Conservation (phyloP, 306 rosid species). For the Rosa multiflora region DNA sequence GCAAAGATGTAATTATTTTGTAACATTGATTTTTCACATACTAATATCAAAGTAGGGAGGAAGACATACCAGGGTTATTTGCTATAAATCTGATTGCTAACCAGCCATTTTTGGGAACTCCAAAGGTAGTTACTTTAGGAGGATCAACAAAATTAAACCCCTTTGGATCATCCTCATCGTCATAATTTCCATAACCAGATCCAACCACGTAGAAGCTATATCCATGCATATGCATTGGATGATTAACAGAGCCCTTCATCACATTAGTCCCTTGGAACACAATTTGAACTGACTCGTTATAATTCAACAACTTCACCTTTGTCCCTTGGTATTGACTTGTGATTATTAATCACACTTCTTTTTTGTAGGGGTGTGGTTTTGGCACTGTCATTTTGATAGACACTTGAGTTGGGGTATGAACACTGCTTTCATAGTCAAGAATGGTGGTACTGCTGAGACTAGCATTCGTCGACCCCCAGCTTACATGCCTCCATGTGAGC, state of each 20-base stretch:
- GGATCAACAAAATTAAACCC: conserved; percentile 20
- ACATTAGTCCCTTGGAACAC: conserved; percentile 22
- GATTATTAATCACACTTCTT: neutral
- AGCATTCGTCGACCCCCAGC: conserved; percentile 11
- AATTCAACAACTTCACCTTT: conserved; percentile 18
- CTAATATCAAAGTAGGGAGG: neutral
- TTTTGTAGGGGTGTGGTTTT: conserved; percentile 18
- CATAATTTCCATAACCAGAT: neutral
- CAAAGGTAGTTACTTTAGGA: conserved; percentile 7
- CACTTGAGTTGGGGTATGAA: conserved; percentile 19
- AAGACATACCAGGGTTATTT: conserved; percentile 5
- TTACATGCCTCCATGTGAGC: conserved; percentile 13
- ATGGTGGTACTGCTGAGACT: conserved; percentile 7
- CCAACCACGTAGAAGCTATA: conserved; percentile 16
- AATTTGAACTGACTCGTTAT: conserved; percentile 13
- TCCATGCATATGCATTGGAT: conserved; percentile 24
- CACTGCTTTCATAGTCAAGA: conserved; percentile 12
- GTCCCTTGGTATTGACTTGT: neutral
- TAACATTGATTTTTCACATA: neutral
- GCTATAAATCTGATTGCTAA: conserved; percentile 20
- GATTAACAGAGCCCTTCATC: neutral
- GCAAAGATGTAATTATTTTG: no score
- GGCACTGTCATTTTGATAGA: conserved; percentile 14
- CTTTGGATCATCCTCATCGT: conserved; percentile 6
- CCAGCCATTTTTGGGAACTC: conserved; percentile 9